Percentiles rank a stretch among this genome's conserved stretches.
These are phyloP conservation scores for Phytophthora megakarya DNA, from an alignment of 352 stramenopile genomes.

Conservation along the genomic window DNA sequence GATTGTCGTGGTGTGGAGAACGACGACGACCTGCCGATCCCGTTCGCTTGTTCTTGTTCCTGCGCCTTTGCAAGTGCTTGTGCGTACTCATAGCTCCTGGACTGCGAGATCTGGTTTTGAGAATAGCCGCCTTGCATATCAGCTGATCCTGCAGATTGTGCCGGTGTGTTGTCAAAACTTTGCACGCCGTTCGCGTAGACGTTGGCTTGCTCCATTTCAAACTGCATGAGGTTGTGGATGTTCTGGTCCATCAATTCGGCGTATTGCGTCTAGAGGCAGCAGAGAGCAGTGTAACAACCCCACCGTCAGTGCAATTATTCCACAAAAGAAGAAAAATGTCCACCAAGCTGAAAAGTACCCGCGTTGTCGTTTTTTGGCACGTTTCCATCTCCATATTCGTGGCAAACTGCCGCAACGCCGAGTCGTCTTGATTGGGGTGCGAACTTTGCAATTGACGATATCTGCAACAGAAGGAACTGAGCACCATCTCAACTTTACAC, in stretches of 20 bases:
- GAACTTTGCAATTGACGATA: conserved; percentile 70
- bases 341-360: conserved; percentile 33
- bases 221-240: conserved; percentile 67
- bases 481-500: too few species aligned
- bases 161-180: conserved; percentile 20
- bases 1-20: conserved; percentile 26
- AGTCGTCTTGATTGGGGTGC: conserved; percentile 59
- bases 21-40: conserved; percentile 1
- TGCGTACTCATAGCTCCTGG: conserved; percentile 35
- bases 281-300: conserved; percentile 5
- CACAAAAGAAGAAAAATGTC: conserved; percentile 20
- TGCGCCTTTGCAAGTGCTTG: conserved; percentile 43
- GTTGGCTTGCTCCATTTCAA: conserved; percentile 38
- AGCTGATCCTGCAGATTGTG: conserved; percentile 4
- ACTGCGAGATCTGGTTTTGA: conserved; percentile 34
- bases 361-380: conserved; percentile 46
- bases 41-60: conserved; percentile 19
- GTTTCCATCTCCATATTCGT: conserved; percentile 75
- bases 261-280: conserved; percentile 55
- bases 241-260: conserved; percentile 58
- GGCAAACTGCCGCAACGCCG: conserved; percentile 54
- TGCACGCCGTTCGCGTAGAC: conserved; percentile 17
- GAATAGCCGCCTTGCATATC: conserved; percentile 27
- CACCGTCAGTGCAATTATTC: conserved; percentile 13
- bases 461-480: conserved; percentile 31